Conservation (phyloP, 176 grass and related monocot species). For the Oryza longistaminata region DNA sequence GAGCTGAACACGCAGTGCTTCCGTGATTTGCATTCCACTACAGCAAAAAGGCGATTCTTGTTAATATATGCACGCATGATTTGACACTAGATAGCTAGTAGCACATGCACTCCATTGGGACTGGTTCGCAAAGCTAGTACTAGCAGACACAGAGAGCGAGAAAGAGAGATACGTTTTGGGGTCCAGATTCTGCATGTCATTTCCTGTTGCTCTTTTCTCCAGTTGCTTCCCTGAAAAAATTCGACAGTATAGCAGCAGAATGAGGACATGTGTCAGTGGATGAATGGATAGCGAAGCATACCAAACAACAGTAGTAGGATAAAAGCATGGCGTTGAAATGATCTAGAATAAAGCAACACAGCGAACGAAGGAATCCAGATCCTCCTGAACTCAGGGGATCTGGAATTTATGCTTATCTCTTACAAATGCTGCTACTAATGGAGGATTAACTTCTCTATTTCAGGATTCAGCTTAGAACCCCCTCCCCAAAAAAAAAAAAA, state of each 20-base stretch:
- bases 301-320: not conserved
- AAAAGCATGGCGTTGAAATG: conserved; percentile 12
- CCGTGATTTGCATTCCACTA: conserved; percentile 77
- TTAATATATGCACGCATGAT: not conserved
- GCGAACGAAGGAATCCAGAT: not conserved
- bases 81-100: not conserved
- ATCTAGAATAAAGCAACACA: not conserved
- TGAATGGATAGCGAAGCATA: conserved; percentile 9
- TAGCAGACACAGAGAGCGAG: not conserved
- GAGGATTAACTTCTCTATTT: not conserved
- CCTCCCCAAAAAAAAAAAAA: not conserved
- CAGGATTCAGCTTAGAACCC: no score
- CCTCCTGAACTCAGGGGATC: not conserved
- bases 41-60: conserved; percentile 3
- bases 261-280: conserved; percentile 5
- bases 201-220: conserved; percentile 45
- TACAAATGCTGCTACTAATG: not conserved
- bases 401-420: not conserved
- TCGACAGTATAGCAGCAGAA: not conserved
- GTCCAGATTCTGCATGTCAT: conserved; percentile 50
- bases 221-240: conserved; percentile 54
- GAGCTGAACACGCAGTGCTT: conserved; percentile 76
- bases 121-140: conserved; percentile 24
- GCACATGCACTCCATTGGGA: conserved; percentile 20
- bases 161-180: conserved; percentile 46